Percentiles rank a stretch among this genome's conserved stretches.
Conservation (phyloP, 2,329 filamentous ascomycete genomes). For the Madurella fahalii region DNA sequence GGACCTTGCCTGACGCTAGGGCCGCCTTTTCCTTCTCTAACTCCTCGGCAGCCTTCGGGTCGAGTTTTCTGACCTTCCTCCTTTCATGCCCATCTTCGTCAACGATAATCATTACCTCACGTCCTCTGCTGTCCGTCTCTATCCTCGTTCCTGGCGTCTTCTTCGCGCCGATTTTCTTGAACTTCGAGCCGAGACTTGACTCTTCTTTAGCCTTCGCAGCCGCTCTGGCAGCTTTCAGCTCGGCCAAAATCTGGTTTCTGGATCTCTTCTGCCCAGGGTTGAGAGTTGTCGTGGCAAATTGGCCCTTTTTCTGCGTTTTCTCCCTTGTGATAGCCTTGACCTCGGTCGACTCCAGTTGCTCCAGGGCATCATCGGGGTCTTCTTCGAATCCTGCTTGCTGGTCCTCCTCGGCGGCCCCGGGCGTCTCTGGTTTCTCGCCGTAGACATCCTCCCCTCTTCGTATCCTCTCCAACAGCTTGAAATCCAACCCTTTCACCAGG, state of each 20-base stretch:
- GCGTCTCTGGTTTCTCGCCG: constrained; percentile 31
- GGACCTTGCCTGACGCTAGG: constrained; percentile 52
- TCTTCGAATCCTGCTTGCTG: constrained; percentile 45
- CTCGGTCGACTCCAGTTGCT: constrained; percentile 52
- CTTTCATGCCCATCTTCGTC: constrained; percentile 65
- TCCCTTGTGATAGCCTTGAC: constrained; percentile 51
- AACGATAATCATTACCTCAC: constrained; percentile 61
- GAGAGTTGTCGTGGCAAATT: constrained; percentile 48
- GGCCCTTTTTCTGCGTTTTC: constrained; percentile 56
- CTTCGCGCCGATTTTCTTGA: constrained; percentile 60
- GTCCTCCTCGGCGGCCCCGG: constrained; percentile 42
- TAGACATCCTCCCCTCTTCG: constrained; percentile 66
- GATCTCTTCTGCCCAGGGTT: constrained; percentile 58
- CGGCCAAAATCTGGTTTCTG: constrained; percentile 63
- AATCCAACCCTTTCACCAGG: constrained; percentile 87
- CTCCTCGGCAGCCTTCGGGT: constrained; percentile 35
- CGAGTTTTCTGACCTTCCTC: constrained; percentile 56
- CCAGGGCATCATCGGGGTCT: constrained; percentile 64
- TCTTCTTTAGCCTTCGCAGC: constrained; percentile 54
- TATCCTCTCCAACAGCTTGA: constrained; percentile 68
- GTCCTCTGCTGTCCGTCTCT: constrained; percentile 56
- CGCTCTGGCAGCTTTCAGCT: constrained; percentile 59
- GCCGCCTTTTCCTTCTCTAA: constrained; percentile 36
- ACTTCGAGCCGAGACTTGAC: constrained; percentile 53
- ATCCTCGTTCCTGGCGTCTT: constrained; percentile 53